A percentile compares a stretch with the other conserved stretches of the same genome.
Conservation (phyloP, 257 asterid species). For the Solanum phureja region DNA sequence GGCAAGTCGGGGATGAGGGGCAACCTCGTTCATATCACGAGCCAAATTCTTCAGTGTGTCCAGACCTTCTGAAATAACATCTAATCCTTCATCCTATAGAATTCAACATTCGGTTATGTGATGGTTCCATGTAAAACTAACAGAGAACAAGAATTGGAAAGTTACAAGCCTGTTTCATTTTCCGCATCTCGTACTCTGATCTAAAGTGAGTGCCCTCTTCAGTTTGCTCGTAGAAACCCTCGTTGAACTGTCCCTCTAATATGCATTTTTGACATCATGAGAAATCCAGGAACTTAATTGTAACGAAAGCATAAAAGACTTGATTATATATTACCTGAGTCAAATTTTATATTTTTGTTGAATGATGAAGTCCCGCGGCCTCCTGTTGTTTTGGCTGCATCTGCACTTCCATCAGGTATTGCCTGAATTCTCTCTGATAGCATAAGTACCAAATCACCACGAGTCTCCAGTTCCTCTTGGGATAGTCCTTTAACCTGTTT, state of each 20-base stretch:
- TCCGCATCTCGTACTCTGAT: conserved; percentile 78
- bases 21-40: conserved; percentile 82
- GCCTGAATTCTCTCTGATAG: conserved; percentile 62
- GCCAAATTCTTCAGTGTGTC: conserved; percentile 76
- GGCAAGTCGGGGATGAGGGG: background rate
- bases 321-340: conserved; percentile 32
- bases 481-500: conserved; percentile 72
- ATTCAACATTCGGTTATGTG: background rate
- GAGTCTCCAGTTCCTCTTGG: conserved; percentile 53
- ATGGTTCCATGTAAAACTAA: background rate
- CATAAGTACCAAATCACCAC: conserved; percentile 58
- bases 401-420: conserved; percentile 49
- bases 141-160: conserved; percentile 2
- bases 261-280: background rate
- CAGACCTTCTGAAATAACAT: conserved; percentile 64
- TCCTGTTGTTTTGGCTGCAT: conserved; percentile 21
- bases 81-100: conserved; percentile 76
- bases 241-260: conserved; percentile 49
- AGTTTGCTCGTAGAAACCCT: conserved; percentile 41
- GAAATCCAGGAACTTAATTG: background rate
- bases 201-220: conserved; percentile 67
- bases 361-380: conserved; percentile 52
- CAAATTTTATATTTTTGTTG: conserved; percentile 50
- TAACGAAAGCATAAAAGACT: background rate
- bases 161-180: conserved; percentile 83